Conservation (phyloP, 495 filamentous ascomycete genomes). For the Talaromyces thailandensis region DNA sequence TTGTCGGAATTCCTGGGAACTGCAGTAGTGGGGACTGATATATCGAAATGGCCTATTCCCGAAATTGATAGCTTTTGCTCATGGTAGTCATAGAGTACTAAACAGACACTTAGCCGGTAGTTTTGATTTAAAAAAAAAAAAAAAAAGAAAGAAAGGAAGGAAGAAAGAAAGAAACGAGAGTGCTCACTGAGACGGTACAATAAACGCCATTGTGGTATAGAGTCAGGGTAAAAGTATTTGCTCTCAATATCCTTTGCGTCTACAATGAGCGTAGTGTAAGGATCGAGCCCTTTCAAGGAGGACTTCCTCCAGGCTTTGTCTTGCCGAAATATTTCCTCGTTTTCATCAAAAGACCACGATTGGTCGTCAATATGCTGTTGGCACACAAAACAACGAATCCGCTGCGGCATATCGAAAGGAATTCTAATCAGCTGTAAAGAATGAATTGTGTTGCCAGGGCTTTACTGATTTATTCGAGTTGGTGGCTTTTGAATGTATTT, state of each 20-base stretch:
- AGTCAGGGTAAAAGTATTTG: not conserved
- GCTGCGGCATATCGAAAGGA: no score
- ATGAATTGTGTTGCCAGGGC: no score
- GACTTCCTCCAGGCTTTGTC: not conserved
- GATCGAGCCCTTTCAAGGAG: not conserved
- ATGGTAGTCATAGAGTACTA: not conserved
- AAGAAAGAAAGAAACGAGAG: not conserved
- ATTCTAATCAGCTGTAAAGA: no score
- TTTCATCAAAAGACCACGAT: not conserved
- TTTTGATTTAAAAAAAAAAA: no score
- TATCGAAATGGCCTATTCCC: not conserved
- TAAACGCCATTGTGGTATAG: not conserved
- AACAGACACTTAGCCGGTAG: not conserved
- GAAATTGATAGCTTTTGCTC: not conserved
- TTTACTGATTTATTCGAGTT: no score
- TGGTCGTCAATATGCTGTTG: not conserved
- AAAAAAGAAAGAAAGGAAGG: no score
- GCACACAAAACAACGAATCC: not conserved
- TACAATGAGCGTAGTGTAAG: not conserved
- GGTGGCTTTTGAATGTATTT: no score
- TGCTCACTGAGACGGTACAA: not conserved
- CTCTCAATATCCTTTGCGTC: not conserved
- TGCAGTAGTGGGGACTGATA: not conserved
- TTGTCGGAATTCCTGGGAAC: not conserved
- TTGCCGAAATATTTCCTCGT: not conserved